phyloP scores from a whole-genome alignment of 2,329 filamentous ascomycete genomes.

The Fusarium paranaense region DNA sequence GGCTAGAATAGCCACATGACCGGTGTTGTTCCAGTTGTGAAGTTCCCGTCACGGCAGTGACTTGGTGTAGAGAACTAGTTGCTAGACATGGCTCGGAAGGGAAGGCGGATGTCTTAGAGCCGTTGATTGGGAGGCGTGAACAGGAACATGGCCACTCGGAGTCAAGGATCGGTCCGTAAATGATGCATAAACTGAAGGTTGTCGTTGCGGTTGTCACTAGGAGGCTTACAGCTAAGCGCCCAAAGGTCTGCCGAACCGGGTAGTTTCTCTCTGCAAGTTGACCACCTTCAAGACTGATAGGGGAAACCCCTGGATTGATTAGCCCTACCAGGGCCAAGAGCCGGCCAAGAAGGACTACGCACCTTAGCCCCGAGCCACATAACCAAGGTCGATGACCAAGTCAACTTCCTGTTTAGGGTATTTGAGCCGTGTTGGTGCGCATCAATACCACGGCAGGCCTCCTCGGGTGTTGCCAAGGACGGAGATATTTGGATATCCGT shows the following conservation, averaged over 20 bases:
- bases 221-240: not conserved
- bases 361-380: not conserved
- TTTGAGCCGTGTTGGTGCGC: conserved; percentile 30
- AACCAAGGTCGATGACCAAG: conserved; percentile 6
- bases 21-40: not conserved
- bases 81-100: not conserved
- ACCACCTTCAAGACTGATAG: conserved; percentile 4
- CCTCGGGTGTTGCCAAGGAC: conserved; percentile 1
- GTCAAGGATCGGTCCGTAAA: conserved; percentile 16
- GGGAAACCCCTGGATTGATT: conserved; percentile 13
- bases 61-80: not conserved
- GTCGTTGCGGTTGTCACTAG: not conserved
- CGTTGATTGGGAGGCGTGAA: conserved; percentile 17
- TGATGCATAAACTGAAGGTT: conserved; percentile 31
- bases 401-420: conserved; percentile 40
- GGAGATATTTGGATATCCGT: not conserved
- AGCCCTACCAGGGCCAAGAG: conserved; percentile 17
- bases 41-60: not conserved
- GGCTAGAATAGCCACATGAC: not conserved
- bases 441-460: conserved; percentile 5
- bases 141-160: conserved; percentile 23
- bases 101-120: conserved; percentile 3
- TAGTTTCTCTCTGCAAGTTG: conserved; percentile 11
- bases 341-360: conserved; percentile 8
- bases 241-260: conserved; percentile 12